phyloP scores from a whole-genome alignment of 2,329 filamentous ascomycete genomes.

The Tympanopsis confertula region DNA sequence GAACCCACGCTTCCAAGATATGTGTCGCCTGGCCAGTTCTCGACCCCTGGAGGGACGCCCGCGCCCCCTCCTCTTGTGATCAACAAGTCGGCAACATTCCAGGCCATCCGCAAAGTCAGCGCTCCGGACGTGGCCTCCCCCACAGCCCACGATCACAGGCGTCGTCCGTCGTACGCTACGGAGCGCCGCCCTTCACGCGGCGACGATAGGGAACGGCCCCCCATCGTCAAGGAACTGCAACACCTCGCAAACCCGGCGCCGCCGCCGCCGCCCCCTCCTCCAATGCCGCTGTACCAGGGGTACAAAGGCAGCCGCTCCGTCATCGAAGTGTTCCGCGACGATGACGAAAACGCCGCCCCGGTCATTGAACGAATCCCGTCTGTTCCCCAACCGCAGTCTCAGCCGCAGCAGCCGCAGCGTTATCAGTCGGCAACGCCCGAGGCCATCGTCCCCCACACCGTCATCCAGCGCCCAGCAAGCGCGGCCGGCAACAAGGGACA shows the following conservation, averaged over 20 bases:
- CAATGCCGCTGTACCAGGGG: slow-evolving; percentile 33
- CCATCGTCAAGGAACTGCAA: slow-evolving; percentile 49
- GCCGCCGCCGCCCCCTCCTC: slow-evolving; percentile 50
- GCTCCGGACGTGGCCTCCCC: slow-evolving; percentile 22
- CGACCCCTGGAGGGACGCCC: background rate
- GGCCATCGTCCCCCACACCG: slow-evolving; percentile 28
- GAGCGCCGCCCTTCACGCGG: slow-evolving; percentile 36
- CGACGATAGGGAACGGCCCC: slow-evolving; percentile 33
- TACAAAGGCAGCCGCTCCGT: slow-evolving; percentile 10
- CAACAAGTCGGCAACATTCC: no score
- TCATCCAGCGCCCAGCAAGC: slow-evolving; percentile 29
- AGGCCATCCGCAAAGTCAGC: slow-evolving; percentile 22
- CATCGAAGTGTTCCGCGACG: slow-evolving; percentile 20
- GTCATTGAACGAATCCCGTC: slow-evolving; percentile 52
- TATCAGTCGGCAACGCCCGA: slow-evolving; percentile 23
- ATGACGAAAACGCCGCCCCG: slow-evolving; percentile 25
- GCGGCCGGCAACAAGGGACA: slow-evolving; percentile 27
- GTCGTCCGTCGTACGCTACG: slow-evolving; percentile 30
- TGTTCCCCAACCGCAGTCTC: slow-evolving; percentile 37
- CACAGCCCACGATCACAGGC: slow-evolving; percentile 32
- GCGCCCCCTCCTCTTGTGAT: background rate
- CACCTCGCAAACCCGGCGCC: slow-evolving; percentile 36
- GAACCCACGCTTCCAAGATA: slow-evolving; percentile 20
- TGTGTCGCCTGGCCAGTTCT: slow-evolving; percentile 10
- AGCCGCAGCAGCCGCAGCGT: slow-evolving; percentile 5